These are phyloP conservation scores for Cydonia oblonga DNA, from an alignment of 331 rosid genomes.

Conservation along the genomic window DNA sequence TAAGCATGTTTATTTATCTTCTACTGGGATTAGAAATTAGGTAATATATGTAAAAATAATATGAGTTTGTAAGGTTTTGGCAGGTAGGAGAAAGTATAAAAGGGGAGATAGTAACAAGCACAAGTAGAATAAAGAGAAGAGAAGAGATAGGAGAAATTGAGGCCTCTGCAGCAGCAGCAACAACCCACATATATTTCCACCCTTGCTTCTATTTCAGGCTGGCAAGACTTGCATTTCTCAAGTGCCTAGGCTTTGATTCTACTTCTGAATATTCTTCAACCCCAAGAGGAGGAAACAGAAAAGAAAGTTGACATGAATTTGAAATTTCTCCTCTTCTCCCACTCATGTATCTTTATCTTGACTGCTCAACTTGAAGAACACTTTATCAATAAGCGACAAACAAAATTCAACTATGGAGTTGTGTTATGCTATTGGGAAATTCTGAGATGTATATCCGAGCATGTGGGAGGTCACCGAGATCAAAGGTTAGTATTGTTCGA, in stretches of 20 bases:
- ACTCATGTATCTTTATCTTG: not conserved
- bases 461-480: not conserved
- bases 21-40: not conserved
- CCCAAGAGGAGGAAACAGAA: slow-evolving; percentile 20
- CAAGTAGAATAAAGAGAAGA: slow-evolving; percentile 39
- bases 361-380: not conserved
- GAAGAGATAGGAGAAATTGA: slow-evolving; percentile 34
- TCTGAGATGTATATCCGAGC: not conserved
- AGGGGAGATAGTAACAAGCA: slow-evolving; percentile 35
- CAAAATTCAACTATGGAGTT: not conserved
- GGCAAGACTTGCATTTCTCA: slow-evolving; percentile 59
- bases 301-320: slow-evolving; percentile 16
- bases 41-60: not conserved
- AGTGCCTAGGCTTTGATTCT: slow-evolving; percentile 65
- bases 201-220: slow-evolving; percentile 63
- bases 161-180: slow-evolving; percentile 8
- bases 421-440: no score
- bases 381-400: not conserved
- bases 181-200: slow-evolving; percentile 32
- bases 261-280: slow-evolving; percentile 30
- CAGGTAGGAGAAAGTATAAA: slow-evolving; percentile 46
- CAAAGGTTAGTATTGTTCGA: not conserved
- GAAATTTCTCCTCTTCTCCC: no score
- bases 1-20: not conserved
- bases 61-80: slow-evolving; percentile 3